Evolutionary conservation across 495 filamentous ascomycete genomes (phyloP), one percentile per base, ranked within the genome.

Genomic region (Hypoxylon trugodes): DNA sequence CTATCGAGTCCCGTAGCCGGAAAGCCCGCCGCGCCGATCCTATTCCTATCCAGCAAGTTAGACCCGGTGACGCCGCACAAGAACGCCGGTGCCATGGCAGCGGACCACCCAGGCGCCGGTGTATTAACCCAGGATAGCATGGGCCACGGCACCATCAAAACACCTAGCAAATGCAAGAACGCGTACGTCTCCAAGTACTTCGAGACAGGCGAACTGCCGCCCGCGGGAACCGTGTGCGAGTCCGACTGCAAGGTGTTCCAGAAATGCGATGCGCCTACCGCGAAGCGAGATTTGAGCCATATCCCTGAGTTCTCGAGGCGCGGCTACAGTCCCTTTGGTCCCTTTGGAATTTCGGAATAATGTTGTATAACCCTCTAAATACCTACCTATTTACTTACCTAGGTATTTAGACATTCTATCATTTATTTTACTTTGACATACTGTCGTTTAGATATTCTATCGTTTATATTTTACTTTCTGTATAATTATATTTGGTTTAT

Each of bases 21-120:
- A 6, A 35, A 10, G 28, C 71, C 71, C 2, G 53, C 24, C 3
- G 73, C 70, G 21, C 71, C 73, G 40, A 28, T 75, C 26, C 48
- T 77, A 48, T 69, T 77, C 45, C 52, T 77, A 6, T 65, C 68
- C 12, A 69, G 62, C 38, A 42, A 48, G 21, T 51, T 51, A 19
- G 73, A 77, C 55, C 74, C 72, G 4, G 73, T 72, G 15, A 77
- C 74, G 58, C 73, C 74, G 38, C 48, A 63, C 30, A 36, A 13
- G 0, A 73, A 71, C 56, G 74, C 74, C 0, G 49, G 56, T 15
- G 43, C 47, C 40, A 67, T 77, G 63, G 54, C 71, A 5, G 10
- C 16, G 8, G 22, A 40, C 15, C 72, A 75, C 49, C 26, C 58
- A 0, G 69, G 68, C 3, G 52, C 73, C 3, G 46, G 50, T 0